A percentile compares a stretch with the other conserved stretches of the same genome.
Evolutionary conservation across 208 protist species (phyloP).

Genomic region (Tritrichomonas musculus): DNA sequence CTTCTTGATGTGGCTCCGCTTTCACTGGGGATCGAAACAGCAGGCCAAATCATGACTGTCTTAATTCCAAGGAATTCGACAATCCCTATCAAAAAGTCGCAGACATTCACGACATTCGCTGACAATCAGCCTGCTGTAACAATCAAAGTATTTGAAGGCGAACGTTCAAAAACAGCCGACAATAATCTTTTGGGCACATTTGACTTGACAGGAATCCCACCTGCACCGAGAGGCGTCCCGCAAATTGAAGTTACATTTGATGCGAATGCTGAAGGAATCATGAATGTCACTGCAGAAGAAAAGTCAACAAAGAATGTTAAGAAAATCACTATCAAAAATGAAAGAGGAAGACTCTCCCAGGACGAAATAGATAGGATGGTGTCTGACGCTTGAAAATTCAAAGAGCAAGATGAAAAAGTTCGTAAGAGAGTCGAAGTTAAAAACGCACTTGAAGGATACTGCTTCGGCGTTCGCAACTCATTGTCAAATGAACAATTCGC

Average conservation of each 20-base stretch:
- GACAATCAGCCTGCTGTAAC: slow-evolving; percentile 92
- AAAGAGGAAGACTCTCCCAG: slow-evolving; percentile 78
- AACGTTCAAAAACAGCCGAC: slow-evolving; percentile 83
- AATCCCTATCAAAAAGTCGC: slow-evolving; percentile 57
- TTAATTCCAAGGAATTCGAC: slow-evolving; percentile 59
- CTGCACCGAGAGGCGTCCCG: slow-evolving; percentile 37
- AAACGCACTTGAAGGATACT: slow-evolving; percentile 51
- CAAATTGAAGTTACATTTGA: no score
- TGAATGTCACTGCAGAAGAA: slow-evolving; percentile 86
- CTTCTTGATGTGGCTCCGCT: slow-evolving; percentile 61
- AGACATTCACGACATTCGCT: slow-evolving; percentile 77
- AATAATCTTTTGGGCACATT: slow-evolving; percentile 64
- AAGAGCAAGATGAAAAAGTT: slow-evolving; percentile 44
- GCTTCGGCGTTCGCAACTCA: slow-evolving; percentile 47
- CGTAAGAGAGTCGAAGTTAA: slow-evolving; percentile 47
- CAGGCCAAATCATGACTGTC: slow-evolving; percentile 75
- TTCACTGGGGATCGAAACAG: slow-evolving; percentile 75
- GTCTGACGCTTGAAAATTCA: slow-evolving; percentile 47
- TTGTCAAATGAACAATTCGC: slow-evolving; percentile 37
- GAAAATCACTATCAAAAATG: slow-evolving; percentile 71
- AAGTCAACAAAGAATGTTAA: slow-evolving; percentile 73
- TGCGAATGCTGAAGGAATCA: slow-evolving; percentile 92
- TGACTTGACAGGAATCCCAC: slow-evolving; percentile 39
- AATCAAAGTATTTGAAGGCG: slow-evolving; percentile 96
- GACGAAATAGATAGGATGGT: slow-evolving; percentile 64